Conservation (phyloP, 176 grass and related monocot species). For the Oryza brachyantha region DNA sequence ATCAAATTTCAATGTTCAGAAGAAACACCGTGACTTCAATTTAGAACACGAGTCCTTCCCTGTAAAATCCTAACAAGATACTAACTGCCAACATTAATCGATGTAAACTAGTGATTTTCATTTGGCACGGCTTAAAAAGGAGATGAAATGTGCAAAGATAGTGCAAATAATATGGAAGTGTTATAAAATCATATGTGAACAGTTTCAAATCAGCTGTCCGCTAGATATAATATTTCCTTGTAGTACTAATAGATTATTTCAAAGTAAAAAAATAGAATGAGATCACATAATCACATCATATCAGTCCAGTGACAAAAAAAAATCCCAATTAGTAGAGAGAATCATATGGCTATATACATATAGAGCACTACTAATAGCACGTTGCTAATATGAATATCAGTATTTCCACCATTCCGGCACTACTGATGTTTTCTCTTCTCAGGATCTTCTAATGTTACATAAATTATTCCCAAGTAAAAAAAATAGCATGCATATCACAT, state of each 20-base stretch:
- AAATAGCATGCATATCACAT: background rate
- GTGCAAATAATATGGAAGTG: background rate
- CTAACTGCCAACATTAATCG: too few relatives aligned
- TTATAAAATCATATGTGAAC: background rate
- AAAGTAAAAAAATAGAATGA: background rate
- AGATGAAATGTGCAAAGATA: background rate
- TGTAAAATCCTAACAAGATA: too few relatives aligned
- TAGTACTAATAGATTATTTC: background rate
- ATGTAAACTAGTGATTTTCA: too few relatives aligned
- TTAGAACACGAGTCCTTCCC: background rate
- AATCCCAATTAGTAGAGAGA: background rate
- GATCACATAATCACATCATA: background rate
- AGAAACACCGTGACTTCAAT: background rate
- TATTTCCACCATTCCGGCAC: background rate
- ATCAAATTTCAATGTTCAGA: background rate
- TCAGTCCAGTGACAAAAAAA: background rate
- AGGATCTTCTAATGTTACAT: slow-evolving; percentile 46
- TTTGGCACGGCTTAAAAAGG: background rate
- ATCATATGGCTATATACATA: background rate
- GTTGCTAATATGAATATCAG: background rate
- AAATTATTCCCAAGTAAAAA: slow-evolving; percentile 2
- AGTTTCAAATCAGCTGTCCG: background rate
- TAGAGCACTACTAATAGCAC: background rate
- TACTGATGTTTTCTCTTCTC: slow-evolving; percentile 11
- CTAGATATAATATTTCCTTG: background rate